Evolutionary conservation across 148 eudicot species (phyloP).

Genomic region (Camellia lanceoleosa): DNA sequence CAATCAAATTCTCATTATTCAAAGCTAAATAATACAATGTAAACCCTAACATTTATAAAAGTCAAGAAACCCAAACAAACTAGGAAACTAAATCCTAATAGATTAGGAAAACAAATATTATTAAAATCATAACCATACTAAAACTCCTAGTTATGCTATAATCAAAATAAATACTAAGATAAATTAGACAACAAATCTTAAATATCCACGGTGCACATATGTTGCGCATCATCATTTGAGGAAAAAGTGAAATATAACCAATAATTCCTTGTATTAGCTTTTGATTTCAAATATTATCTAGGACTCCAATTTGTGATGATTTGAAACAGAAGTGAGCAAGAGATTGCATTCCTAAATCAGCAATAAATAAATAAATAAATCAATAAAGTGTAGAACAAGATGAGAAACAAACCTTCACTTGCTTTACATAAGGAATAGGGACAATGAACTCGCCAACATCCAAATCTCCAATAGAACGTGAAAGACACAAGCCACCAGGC

Average conservation of each 20-base stretch:
- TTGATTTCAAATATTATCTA: not conserved
- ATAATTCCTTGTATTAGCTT: not conserved
- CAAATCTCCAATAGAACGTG: slow-evolving; percentile 94
- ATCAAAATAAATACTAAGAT: no score
- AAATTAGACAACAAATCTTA: no score
- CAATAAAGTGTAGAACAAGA: not conserved
- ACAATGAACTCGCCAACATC: slow-evolving; percentile 98
- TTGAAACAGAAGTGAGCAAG: not conserved
- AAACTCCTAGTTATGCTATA: no score
- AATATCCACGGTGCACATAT: no score
- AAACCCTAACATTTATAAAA: no score
- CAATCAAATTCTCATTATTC: no score
- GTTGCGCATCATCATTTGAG: not conserved
- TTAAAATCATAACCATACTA: no score
- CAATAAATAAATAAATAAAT: not conserved
- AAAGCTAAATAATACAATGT: no score
- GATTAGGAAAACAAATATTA: no score
- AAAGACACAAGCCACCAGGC: slow-evolving; percentile 99
- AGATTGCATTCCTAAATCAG: not conserved
- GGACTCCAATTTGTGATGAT: not conserved
- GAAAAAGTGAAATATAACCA: not conserved
- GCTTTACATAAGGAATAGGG: slow-evolving; percentile 93
- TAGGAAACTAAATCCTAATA: no score
- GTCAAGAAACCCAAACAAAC: no score
- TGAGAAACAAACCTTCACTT: slow-evolving; percentile 74